These are phyloP conservation scores for Sungouiella thailandica DNA, from an alignment of 805 yeast genomes.

Conservation along the genomic window DNA sequence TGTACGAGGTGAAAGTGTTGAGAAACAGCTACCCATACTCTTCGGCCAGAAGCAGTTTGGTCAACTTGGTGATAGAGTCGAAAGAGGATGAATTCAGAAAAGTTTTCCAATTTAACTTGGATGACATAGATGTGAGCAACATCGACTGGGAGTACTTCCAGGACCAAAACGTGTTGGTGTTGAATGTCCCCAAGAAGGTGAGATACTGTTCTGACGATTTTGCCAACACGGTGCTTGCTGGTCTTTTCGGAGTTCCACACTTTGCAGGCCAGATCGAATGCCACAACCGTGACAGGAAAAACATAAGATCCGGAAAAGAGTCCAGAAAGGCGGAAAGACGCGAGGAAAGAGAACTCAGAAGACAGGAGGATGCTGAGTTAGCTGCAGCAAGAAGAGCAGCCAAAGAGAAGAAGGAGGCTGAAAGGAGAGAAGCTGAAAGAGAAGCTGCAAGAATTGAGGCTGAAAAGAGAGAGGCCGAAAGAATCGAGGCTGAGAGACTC, in stretches of 20 bases:
- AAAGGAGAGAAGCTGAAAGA: background rate
- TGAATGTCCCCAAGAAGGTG: conserved; percentile 31
- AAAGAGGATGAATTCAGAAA: conserved; percentile 26
- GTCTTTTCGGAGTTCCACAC: conserved; percentile 7
- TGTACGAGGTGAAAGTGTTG: conserved; percentile 26
- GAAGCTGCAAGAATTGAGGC: too few species aligned
- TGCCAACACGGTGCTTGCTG: conserved; percentile 11
- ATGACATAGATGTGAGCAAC: conserved; percentile 26
- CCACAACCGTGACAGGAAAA: conserved; percentile 1
- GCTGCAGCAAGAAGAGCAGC: too few species aligned
- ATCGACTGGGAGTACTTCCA: conserved; percentile 32
- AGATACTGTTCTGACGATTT: conserved; percentile 13
- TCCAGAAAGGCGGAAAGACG: conserved; percentile 3
- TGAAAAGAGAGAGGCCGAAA: conserved; percentile 6
- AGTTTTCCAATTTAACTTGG: conserved; percentile 25
- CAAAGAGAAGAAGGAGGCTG: conserved; percentile 1
- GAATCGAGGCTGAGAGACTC: conserved; percentile 6
- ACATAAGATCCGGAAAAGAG: conserved; percentile 1
- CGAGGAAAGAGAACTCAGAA: conserved; percentile 2
- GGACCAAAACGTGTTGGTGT: conserved; percentile 27
- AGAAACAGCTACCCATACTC: conserved; percentile 5
- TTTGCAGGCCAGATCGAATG: background rate
- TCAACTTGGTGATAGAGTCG: conserved; percentile 16
- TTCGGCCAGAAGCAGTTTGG: conserved; percentile 5
- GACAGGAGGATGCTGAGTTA: conserved; percentile 6